Evolutionary conservation across 164 flowering plant species (phyloP).

Genomic region (Umbellularia californica): DNA sequence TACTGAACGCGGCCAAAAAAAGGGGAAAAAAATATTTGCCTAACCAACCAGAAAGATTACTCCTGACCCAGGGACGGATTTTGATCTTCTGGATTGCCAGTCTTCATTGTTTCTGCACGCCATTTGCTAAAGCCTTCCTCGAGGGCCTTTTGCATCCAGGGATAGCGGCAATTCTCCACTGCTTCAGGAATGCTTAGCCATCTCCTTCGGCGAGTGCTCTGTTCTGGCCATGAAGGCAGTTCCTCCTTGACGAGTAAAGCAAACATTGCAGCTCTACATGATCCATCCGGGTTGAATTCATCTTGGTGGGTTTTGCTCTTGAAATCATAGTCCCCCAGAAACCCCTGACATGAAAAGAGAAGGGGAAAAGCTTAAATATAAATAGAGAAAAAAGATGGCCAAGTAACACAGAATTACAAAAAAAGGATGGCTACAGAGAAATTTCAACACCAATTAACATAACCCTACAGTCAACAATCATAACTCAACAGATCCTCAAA

Average conservation of each 20-base stretch:
- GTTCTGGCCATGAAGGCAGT: conserved; percentile 63
- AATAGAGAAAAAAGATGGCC: background rate
- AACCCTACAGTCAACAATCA: too few relatives aligned
- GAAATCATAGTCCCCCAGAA: conserved; percentile 49
- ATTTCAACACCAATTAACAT: background rate
- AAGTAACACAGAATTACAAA: background rate
- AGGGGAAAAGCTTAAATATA: background rate
- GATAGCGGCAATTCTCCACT: conserved; percentile 41
- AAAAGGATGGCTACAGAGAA: background rate
- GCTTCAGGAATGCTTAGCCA: conserved; percentile 68
- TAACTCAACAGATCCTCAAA: too few relatives aligned
- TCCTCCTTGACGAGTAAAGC: conserved; percentile 63
- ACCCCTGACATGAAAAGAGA: conserved; percentile 24
- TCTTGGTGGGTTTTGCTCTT: conserved; percentile 72
- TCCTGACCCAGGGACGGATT: background rate
- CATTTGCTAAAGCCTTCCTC: conserved; percentile 41
- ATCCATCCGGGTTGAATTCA: conserved; percentile 58
- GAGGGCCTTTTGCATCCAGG: conserved; percentile 69
- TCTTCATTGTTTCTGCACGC: conserved; percentile 14
- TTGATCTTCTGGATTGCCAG: background rate
- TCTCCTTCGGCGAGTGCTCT: conserved; percentile 45
- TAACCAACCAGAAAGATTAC: background rate
- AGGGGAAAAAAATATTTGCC: too few relatives aligned
- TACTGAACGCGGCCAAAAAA: too few relatives aligned
- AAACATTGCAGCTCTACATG: conserved; percentile 67